phyloP scores from a whole-genome alignment of 2,329 filamentous ascomycete species.

The Penicillium sp. region DNA sequence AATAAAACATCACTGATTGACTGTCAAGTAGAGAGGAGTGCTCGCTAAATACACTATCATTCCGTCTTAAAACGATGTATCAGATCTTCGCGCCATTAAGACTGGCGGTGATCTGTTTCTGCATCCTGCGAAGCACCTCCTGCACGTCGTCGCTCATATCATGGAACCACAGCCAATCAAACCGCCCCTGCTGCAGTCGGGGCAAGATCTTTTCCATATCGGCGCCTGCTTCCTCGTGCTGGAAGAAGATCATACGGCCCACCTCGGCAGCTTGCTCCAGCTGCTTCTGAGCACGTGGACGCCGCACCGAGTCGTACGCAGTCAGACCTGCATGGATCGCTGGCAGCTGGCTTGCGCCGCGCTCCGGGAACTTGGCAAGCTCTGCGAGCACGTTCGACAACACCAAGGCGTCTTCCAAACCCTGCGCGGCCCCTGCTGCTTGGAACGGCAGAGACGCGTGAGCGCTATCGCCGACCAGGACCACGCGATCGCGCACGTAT shows the following conservation, averaged over 20 bases:
- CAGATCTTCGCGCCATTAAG: no score
- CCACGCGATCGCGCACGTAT: conserved; percentile 33
- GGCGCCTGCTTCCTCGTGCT: conserved; percentile 15
- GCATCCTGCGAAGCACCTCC: conserved; percentile 1
- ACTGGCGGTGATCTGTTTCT: no score
- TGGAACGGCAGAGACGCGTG: conserved; percentile 41
- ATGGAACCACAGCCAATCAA: conserved; percentile 19
- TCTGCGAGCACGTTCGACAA: conserved; percentile 34
- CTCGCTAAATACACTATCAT: no score
- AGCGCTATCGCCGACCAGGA: conserved; percentile 43
- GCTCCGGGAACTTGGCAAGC: conserved; percentile 1
- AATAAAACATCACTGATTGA: no score
- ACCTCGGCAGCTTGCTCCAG: conserved; percentile 12
- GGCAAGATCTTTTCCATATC: conserved; percentile 15
- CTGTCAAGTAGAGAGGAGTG: no score
- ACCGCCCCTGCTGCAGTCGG: conserved; percentile 11
- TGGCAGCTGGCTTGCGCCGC: no score
- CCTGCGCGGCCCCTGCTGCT: conserved; percentile 42
- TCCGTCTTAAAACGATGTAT: no score
- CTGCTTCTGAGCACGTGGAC: conserved; percentile 11
- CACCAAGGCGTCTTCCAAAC: conserved; percentile 42
- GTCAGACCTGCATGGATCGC: neutral
- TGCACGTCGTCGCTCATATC: conserved; percentile 13
- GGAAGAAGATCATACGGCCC: conserved; percentile 16
- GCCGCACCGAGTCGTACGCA: conserved; percentile 11